Percentiles rank a stretch among this genome's conserved stretches.
These are phyloP conservation scores for Amphirosellinia nigrospora DNA, from an alignment of 495 filamentous ascomycete species.

Conservation along the genomic window DNA sequence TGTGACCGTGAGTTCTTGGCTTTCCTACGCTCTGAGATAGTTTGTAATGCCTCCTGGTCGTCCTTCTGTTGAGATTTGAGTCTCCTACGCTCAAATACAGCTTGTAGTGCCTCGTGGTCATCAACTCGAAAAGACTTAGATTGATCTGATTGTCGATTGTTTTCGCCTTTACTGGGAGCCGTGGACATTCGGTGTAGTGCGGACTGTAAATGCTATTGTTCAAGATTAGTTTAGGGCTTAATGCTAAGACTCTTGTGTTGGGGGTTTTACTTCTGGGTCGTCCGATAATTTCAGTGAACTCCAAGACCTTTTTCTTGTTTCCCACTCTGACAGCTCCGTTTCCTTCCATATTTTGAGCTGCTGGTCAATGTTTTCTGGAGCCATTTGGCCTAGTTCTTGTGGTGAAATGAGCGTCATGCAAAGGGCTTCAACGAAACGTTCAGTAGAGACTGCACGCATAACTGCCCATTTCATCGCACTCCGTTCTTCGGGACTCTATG, in stretches of 20 bases:
- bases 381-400: constrained; percentile 22
- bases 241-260: constrained; percentile 10
- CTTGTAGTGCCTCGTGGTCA: constrained; percentile 34
- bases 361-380: constrained; percentile 18
- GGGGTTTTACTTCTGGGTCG: constrained; percentile 34
- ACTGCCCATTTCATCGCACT: constrained; percentile 14
- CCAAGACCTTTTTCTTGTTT: constrained; percentile 15
- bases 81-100: constrained; percentile 34
- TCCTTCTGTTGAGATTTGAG: constrained; percentile 29
- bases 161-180: constrained; percentile 15
- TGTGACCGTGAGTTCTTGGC: constrained; percentile 27
- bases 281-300: neutral
- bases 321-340: constrained; percentile 19
- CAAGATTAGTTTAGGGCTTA: constrained; percentile 19
- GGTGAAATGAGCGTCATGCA: constrained; percentile 25
- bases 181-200: constrained; percentile 26
- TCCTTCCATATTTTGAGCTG: constrained; percentile 11
- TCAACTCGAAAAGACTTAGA: constrained; percentile 33
- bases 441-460: constrained; percentile 9
- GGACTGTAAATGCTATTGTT: constrained; percentile 30
- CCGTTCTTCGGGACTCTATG: neutral
- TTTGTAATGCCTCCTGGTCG: constrained; percentile 29
- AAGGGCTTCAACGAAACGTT: constrained; percentile 32
- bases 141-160: neutral
- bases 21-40: constrained; percentile 31